phyloP scores from a whole-genome alignment of 441 rosid genomes.

The Populus hybrid region DNA sequence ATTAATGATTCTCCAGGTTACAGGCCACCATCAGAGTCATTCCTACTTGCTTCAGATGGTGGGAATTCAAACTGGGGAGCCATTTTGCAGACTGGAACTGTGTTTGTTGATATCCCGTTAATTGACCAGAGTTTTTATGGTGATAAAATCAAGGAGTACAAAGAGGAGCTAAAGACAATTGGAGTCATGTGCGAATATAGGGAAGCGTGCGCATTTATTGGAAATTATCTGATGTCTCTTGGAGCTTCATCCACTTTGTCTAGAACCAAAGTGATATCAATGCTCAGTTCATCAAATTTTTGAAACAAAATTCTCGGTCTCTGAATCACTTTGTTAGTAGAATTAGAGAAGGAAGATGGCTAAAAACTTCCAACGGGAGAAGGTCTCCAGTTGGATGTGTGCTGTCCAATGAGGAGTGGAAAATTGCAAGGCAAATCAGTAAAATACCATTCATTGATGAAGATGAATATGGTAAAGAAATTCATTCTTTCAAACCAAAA shows the following conservation, averaged over 20 bases:
- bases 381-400: constrained; percentile 52
- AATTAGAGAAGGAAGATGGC: constrained; percentile 41
- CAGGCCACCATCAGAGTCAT: constrained; percentile 59
- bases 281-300: constrained; percentile 47
- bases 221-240: constrained; percentile 49
- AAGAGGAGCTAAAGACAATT: constrained; percentile 42
- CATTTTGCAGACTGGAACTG: too few species aligned
- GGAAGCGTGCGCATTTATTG: constrained; percentile 53
- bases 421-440: constrained; percentile 44
- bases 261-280: constrained; percentile 40
- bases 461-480: constrained; percentile 39
- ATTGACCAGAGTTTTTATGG: constrained; percentile 57
- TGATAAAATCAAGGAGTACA: constrained; percentile 29
- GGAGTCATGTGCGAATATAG: constrained; percentile 57
- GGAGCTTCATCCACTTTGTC: constrained; percentile 37
- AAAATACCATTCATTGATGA: constrained; percentile 54
- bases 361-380: constrained; percentile 39
- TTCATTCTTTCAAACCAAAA: constrained; percentile 36
- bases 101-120: constrained; percentile 45
- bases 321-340: constrained; percentile 40
- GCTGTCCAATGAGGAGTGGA: constrained; percentile 47
- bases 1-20: constrained; percentile 38
- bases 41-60: too few species aligned
- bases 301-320: constrained; percentile 28
- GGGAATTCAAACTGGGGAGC: too few species aligned